Evolutionary conservation across 169 alveolate genomes (phyloP).

Genomic region (Pseudocohnilembus persalinus): DNA sequence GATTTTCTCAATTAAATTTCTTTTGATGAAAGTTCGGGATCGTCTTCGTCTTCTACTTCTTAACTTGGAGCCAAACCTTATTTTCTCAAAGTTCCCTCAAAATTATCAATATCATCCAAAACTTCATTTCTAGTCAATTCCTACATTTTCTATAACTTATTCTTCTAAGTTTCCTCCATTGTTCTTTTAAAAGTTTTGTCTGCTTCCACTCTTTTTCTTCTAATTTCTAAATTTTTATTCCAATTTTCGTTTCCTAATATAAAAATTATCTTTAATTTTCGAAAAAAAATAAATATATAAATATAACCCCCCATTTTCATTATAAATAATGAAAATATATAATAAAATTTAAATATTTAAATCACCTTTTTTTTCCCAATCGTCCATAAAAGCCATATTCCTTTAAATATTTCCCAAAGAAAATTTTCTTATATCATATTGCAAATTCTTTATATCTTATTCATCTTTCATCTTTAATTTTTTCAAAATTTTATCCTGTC

Average conservation of each 20-base stretch:
- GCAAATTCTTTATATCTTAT: constrained; percentile 33
- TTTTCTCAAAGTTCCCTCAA: constrained; percentile 71
- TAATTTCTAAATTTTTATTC: constrained; percentile 80
- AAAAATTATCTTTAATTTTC: too few species aligned
- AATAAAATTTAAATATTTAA: too few species aligned
- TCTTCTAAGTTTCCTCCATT: constrained; percentile 55
- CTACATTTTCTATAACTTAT: constrained; percentile 42
- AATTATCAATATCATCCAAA: constrained; percentile 65
- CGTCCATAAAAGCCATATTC: constrained; percentile 88
- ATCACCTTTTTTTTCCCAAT: constrained; percentile 84
- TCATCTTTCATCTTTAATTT: constrained; percentile 47
- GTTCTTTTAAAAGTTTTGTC: constrained; percentile 71
- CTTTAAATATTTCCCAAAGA: constrained; percentile 77
- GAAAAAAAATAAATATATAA: too few species aligned
- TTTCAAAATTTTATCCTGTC: constrained; percentile 53
- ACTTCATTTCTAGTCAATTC: constrained; percentile 57
- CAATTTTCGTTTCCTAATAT: constrained; percentile 62
- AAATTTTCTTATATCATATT: constrained; percentile 69
- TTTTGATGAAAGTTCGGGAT: constrained; percentile 2
- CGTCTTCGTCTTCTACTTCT: constrained; percentile 28
- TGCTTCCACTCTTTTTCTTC: constrained; percentile 75
- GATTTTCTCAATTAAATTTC: neutral
- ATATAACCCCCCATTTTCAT: too few species aligned
- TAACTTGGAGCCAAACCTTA: constrained; percentile 32
- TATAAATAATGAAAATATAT: too few species aligned